Conservation (phyloP, 345 rosid species). For the Camelina neglecta region DNA sequence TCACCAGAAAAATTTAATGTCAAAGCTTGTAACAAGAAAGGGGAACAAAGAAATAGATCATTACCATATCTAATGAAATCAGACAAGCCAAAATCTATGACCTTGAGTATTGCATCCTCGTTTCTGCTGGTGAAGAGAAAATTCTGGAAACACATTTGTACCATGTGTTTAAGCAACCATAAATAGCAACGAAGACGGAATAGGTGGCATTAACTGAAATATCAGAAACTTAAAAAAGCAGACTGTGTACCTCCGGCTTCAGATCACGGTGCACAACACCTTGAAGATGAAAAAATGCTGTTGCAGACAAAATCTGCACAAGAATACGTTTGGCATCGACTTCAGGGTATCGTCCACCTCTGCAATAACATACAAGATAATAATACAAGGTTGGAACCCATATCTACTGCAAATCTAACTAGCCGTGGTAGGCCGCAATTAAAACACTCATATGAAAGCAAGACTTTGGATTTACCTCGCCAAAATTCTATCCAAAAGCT, state of each 20-base stretch:
- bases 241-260: conserved; percentile 80
- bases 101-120: conserved; percentile 86
- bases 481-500: conserved; percentile 88
- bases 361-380: conserved; percentile 44
- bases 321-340: conserved; percentile 84
- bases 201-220: background rate
- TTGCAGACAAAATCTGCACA: conserved; percentile 80
- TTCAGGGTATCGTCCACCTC: conserved; percentile 96
- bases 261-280: conserved; percentile 98
- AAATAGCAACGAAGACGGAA: background rate
- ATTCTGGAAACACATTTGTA: conserved; percentile 58
- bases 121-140: conserved; percentile 83
- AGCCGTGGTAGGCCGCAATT: background rate
- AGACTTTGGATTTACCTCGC: conserved; percentile 60
- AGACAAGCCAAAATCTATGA: conserved; percentile 95
- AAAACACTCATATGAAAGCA: background rate
- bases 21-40: conserved; percentile 13
- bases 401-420: background rate
- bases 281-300: conserved; percentile 94
- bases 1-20: background rate
- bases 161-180: background rate
- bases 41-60: background rate
- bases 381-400: background rate
- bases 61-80: conserved; percentile 83
- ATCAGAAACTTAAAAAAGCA: background rate